A percentile compares a stretch with the other conserved stretches of the same genome.
Evolutionary conservation across 805 yeast species (phyloP).

Genomic region (Dipodascus albidus): DNA sequence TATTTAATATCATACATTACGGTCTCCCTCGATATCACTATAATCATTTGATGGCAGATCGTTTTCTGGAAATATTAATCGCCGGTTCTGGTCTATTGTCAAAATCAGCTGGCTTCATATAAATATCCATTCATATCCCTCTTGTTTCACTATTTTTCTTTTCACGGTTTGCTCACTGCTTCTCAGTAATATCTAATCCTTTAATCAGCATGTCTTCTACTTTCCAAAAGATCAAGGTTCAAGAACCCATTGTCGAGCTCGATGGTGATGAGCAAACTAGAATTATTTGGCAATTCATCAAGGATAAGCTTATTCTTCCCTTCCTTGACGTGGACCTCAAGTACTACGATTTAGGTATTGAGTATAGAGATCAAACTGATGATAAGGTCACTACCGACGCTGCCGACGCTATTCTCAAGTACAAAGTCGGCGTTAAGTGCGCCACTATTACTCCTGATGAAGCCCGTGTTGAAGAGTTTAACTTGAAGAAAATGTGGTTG

Average conservation of each 20-base stretch:
- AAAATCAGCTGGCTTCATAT: not conserved
- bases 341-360: constrained; percentile 84
- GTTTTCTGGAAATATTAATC: not conserved
- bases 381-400: constrained; percentile 85
- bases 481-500: constrained; percentile 91
- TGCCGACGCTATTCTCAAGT: constrained; percentile 78
- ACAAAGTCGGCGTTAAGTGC: constrained; percentile 92
- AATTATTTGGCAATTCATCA: constrained; percentile 87
- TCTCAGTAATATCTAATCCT: no score
- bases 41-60: not conserved
- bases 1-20: not conserved
- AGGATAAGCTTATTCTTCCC: constrained; percentile 75
- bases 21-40: not conserved
- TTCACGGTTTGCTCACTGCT: not conserved
- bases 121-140: not conserved
- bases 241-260: constrained; percentile 88
- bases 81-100: not conserved
- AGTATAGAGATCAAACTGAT: constrained; percentile 75
- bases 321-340: constrained; percentile 78
- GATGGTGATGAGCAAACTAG: constrained; percentile 98
- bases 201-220: constrained; percentile 3
- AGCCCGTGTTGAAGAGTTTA: constrained; percentile 84
- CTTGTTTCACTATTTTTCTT: not conserved
- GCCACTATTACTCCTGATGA: constrained; percentile 94
- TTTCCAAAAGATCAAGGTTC: constrained; percentile 53